A percentile compares a stretch with the other conserved stretches of the same genome.
phyloP scores from a whole-genome alignment of 306 rosid genomes.

The Quercus gilva region DNA sequence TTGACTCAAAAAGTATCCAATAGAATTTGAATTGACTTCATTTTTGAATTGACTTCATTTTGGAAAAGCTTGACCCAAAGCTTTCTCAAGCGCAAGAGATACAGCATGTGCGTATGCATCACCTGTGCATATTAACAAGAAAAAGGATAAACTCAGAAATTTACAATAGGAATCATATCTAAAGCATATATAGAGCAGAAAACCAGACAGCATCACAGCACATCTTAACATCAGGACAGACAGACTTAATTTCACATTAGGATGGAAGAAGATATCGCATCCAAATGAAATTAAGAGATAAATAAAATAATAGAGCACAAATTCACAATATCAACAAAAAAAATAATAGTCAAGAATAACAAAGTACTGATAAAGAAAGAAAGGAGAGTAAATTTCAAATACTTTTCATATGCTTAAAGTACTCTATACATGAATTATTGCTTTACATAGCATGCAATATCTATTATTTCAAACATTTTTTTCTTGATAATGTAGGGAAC shows the following conservation, averaged over 20 bases:
- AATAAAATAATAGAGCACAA: neutral
- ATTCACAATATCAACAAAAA: neutral
- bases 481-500: too few species aligned
- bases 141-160: neutral
- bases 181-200: conserved; percentile 8
- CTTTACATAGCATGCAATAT: too few species aligned
- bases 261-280: neutral
- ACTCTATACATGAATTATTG: too few species aligned
- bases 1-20: too few species aligned
- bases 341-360: neutral
- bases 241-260: neutral
- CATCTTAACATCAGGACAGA: neutral
- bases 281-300: neutral
- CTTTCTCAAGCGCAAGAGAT: too few species aligned
- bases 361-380: neutral
- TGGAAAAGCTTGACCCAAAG: too few species aligned
- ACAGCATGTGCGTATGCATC: conserved; percentile 33
- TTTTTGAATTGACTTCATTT: too few species aligned
- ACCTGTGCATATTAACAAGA: conserved; percentile 38
- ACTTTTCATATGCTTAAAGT: neutral
- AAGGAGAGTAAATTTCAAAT: neutral
- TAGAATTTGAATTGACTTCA: neutral
- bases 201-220: neutral
- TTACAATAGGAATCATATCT: neutral
- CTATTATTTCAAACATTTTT: too few species aligned